These are phyloP conservation scores for Ophiocordyceps sinensis DNA, from an alignment of 2,329 filamentous ascomycete genomes.

Conservation along the genomic window DNA sequence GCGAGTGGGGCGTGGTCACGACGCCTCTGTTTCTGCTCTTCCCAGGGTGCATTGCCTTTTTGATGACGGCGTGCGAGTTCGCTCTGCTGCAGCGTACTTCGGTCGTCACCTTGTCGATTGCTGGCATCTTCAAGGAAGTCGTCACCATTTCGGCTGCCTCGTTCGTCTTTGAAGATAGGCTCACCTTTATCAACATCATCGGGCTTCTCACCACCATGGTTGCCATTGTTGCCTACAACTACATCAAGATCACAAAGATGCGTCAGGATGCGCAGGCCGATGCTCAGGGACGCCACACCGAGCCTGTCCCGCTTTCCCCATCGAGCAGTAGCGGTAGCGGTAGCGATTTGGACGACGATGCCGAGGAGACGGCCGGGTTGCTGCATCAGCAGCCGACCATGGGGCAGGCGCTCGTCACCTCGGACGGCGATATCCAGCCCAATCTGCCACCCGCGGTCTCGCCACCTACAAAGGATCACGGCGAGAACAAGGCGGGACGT, in stretches of 20 bases:
- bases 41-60: constrained; percentile 79
- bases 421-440: constrained; percentile 25
- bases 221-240: constrained; percentile 85
- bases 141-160: constrained; percentile 86
- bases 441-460: constrained; percentile 12
- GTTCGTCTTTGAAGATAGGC: constrained; percentile 72
- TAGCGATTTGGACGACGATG: constrained; percentile 26
- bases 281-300: constrained; percentile 27
- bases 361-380: constrained; percentile 31
- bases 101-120: constrained; percentile 90
- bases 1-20: constrained; percentile 51
- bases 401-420: constrained; percentile 21
- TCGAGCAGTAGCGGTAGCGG: constrained; percentile 22
- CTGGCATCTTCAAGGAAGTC: constrained; percentile 97
- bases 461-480: constrained; percentile 2
- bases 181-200: constrained; percentile 76
- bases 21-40: constrained; percentile 69
- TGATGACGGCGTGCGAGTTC: constrained; percentile 95
- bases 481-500: neutral
- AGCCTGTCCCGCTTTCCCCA: constrained; percentile 16
- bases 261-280: constrained; percentile 51
- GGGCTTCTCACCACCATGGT: constrained; percentile 79
- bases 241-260: constrained; percentile 87
- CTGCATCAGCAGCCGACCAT: constrained; percentile 24
- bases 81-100: constrained; percentile 87